These are phyloP conservation scores for Aspergillus ellipticus DNA, from an alignment of 495 filamentous ascomycete species.

Conservation along the genomic window DNA sequence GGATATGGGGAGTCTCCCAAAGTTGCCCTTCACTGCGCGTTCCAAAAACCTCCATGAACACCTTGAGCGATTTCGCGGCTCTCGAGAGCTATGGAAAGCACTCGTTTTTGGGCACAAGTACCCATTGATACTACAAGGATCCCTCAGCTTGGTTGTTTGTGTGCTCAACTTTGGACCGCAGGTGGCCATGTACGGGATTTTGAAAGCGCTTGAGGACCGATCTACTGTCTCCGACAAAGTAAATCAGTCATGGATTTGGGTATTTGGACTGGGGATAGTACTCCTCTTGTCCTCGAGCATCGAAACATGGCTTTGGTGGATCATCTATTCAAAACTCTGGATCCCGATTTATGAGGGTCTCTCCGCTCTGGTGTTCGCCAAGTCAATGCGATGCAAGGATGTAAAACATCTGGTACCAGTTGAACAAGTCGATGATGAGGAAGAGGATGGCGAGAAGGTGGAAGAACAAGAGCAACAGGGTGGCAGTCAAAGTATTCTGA, in stretches of 20 bases:
- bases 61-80: slow-evolving; percentile 49
- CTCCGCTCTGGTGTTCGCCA: slow-evolving; percentile 70
- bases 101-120: slow-evolving; percentile 53
- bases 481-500: slow-evolving; percentile 72
- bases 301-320: slow-evolving; percentile 62
- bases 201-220: slow-evolving; percentile 59
- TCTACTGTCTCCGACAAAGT: slow-evolving; percentile 28
- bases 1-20: slow-evolving; percentile 57
- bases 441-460: slow-evolving; percentile 33
- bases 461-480: slow-evolving; percentile 54
- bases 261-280: slow-evolving; percentile 54
- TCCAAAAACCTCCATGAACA: slow-evolving; percentile 28
- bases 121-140: slow-evolving; percentile 51
- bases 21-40: slow-evolving; percentile 29
- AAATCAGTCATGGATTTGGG: slow-evolving; percentile 61
- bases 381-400: slow-evolving; percentile 77
- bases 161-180: slow-evolving; percentile 66
- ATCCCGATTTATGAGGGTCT: slow-evolving; percentile 67
- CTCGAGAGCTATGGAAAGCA: slow-evolving; percentile 58
- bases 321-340: slow-evolving; percentile 58
- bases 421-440: slow-evolving; percentile 20
- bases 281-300: slow-evolving; percentile 55
- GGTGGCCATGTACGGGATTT: slow-evolving; percentile 61
- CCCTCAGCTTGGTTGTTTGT: slow-evolving; percentile 49
- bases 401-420: slow-evolving; percentile 51